phyloP scores from a whole-genome alignment of 495 filamentous ascomycete genomes.

The Pyrenula massariospora region DNA sequence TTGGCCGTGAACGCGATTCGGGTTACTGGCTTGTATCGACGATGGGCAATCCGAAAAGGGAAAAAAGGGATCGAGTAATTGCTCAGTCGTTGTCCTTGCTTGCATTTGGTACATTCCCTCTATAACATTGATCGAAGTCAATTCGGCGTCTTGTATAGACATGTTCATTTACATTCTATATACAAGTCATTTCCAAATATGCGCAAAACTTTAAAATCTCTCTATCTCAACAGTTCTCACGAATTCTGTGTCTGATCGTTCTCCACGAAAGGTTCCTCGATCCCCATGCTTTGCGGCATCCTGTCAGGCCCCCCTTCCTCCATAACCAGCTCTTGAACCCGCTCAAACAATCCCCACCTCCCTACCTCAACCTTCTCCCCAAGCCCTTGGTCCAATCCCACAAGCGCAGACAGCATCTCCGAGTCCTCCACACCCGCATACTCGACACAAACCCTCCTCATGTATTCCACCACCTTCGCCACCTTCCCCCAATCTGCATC shows the following conservation, averaged over 20 bases:
- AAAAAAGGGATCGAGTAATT: too few species aligned
- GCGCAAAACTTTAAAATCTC: too few species aligned
- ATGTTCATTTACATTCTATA: too few species aligned
- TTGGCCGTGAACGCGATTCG: neutral
- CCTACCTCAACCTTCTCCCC: neutral
- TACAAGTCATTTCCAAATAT: too few species aligned
- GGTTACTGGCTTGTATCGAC: too few species aligned
- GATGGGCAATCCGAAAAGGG: too few species aligned
- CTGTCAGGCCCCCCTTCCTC: neutral
- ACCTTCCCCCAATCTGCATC: constrained; percentile 61
- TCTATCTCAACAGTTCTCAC: too few species aligned
- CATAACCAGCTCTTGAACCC: neutral
- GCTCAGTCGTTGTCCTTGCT: too few species aligned
- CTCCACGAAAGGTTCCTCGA: neutral
- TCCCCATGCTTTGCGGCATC: neutral
- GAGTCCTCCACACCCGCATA: constrained; percentile 55
- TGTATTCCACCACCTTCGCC: constrained; percentile 66
- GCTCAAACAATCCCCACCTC: neutral
- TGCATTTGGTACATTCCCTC: too few species aligned
- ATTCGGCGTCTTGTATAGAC: too few species aligned
- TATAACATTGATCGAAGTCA: too few species aligned
- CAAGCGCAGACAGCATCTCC: constrained; percentile 27
- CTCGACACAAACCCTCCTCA: constrained; percentile 52
- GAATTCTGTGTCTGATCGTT: too few species aligned
- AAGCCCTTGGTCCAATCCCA: neutral